Evolutionary conservation across 164 flowering plant species (phyloP).

Genomic region (Vitis rupestris): DNA sequence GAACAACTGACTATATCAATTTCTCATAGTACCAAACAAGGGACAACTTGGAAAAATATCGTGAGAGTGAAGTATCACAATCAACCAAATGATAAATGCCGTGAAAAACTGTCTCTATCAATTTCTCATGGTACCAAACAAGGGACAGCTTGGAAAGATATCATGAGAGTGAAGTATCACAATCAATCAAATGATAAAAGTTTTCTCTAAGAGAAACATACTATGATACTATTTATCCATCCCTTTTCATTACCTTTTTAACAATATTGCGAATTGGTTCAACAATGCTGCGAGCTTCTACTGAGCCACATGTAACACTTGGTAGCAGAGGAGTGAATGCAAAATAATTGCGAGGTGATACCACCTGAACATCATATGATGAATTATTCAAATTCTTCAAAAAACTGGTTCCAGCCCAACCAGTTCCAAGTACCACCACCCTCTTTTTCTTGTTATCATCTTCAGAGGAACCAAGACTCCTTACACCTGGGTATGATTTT

Average conservation of each 20-base stretch:
- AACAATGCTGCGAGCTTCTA: conserved; percentile 74
- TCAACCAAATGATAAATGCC: too few species aligned
- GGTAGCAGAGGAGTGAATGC: conserved; percentile 77
- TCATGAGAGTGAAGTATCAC: too few species aligned
- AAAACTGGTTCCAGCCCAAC: conserved; percentile 81
- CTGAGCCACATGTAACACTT: conserved; percentile 71
- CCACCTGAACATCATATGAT: conserved; percentile 59
- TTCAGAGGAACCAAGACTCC: conserved; percentile 21
- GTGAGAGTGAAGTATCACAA: too few species aligned
- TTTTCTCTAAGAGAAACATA: too few species aligned
- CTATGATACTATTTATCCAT: too few species aligned
- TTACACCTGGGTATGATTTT: conserved; percentile 18
- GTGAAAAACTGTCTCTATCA: too few species aligned
- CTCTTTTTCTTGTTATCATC: conserved; percentile 47
- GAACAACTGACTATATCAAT: too few species aligned
- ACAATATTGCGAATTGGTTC: conserved; percentile 74
- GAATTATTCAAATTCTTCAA: conserved; percentile 52
- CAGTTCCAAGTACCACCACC: conserved; percentile 78
- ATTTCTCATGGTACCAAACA: too few species aligned
- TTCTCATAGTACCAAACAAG: too few species aligned
- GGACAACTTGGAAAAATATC: too few species aligned
- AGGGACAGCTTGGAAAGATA: too few species aligned
- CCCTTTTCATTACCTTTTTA: conserved; percentile 40
- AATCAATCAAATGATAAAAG: too few species aligned
- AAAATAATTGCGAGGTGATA: conserved; percentile 76